Evolutionary conservation across 768 basidiomycete genomes (phyloP), one percentile per base, ranked within the genome.

Genomic region (Leccinum broughii): DNA sequence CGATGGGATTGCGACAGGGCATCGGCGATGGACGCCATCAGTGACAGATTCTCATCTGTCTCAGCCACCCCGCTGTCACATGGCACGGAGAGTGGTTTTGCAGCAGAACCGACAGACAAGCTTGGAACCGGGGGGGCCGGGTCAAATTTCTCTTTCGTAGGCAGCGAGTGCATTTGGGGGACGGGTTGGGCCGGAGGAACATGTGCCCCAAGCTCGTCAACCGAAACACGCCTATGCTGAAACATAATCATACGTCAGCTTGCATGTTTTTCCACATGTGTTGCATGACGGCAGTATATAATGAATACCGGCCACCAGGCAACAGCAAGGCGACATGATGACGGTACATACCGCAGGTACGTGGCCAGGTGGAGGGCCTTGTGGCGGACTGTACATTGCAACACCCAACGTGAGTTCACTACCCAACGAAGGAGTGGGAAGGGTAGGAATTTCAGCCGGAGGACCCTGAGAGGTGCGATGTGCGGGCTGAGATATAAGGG

Each of bases 141-240:
- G 30, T 77, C 78, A 34, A 74, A 75, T 65, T 58, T 72, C 70
- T 60, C 83, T 80, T 17, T 79, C 1, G 88, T 35, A 32, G 62
- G 89, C 73, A 90, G 84, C 1, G 90, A 91, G 26, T 86, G 85
- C 66, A 89, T 90, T 15, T 85, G 79, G 0, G 59, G 54, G 8
- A 58, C 1, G 15, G 58, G 11, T 20, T 61, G 59, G 2, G 32
- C 56, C 20, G 49, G 34, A 30, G 57, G 35, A 6, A 41, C 44
- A 30, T 66, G 66, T 46, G 61, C 26, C 9, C 72, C 73, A 9
- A 73, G 68, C n/a, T 73, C 72, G n/a, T 75, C 65, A 34, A 59
- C 58, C 22, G 68, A 72, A 15, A 59, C 44, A 57, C 63, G 69
- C 57, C 55, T 67, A 20, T 58, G 60, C 66, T 70, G 48, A 52